These are phyloP conservation scores for Collybia mongolica DNA, from an alignment of 768 basidiomycete genomes.

Conservation along the genomic window DNA sequence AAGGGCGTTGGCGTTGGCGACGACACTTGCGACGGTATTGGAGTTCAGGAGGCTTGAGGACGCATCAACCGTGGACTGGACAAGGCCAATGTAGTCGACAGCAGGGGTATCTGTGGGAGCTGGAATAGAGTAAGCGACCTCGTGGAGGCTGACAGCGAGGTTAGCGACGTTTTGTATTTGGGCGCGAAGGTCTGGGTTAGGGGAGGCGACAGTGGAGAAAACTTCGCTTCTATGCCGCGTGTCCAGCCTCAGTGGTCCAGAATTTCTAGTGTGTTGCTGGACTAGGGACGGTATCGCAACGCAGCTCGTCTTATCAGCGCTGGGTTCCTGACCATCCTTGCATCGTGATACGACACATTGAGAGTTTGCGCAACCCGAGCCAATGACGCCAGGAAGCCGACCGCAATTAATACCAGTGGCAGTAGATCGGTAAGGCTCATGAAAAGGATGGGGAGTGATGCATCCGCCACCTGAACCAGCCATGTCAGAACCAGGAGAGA, in stretches of 20 bases:
- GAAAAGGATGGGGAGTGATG: conserved; percentile 14
- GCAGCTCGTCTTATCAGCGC: conserved; percentile 8
- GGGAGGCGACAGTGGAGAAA: background rate
- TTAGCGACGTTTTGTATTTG: background rate
- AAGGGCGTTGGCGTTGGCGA: background rate
- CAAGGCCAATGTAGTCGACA: background rate
- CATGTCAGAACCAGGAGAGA: background rate
- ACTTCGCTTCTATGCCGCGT: background rate
- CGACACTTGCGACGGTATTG: background rate
- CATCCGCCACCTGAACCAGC: conserved; percentile 16
- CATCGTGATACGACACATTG: conserved; percentile 11
- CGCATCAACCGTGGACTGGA: background rate
- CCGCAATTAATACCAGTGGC: conserved; percentile 21
- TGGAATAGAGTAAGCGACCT: background rate
- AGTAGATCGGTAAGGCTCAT: conserved; percentile 19
- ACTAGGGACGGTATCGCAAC: conserved; percentile 8
- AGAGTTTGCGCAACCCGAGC: conserved; percentile 5
- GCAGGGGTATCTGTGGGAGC: background rate
- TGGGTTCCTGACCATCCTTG: conserved; percentile 5
- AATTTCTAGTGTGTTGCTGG: background rate
- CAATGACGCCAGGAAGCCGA: conserved; percentile 12
- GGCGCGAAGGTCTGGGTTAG: background rate
- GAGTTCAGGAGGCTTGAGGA: background rate
- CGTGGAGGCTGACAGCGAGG: background rate
- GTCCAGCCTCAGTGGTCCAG: background rate